Conservation (phyloP, 306 rosid genomes). For the Quercus mongolica region DNA sequence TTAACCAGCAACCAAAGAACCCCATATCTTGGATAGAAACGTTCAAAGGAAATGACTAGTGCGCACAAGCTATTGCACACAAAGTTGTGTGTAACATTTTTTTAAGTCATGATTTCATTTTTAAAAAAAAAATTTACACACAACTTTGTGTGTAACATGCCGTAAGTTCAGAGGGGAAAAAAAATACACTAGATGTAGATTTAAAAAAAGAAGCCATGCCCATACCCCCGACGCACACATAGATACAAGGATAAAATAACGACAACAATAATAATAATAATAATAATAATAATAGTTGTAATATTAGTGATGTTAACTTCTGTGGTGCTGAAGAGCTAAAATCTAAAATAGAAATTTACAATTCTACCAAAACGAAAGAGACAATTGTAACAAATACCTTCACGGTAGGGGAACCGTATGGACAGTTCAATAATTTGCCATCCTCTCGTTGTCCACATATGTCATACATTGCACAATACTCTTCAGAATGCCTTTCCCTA, state of each 20-base stretch:
- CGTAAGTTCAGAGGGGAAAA: too few species aligned
- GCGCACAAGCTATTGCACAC: too few species aligned
- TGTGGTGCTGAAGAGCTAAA: too few species aligned
- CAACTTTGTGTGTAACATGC: too few species aligned
- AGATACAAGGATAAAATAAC: background rate
- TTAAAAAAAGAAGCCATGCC: too few species aligned
- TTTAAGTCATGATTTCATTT: too few species aligned
- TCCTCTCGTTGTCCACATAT: constrained; percentile 83
- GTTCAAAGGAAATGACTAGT: too few species aligned
- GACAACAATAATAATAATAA: too few species aligned
- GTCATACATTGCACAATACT: constrained; percentile 80
- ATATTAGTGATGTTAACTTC: background rate
- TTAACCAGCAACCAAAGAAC: background rate
- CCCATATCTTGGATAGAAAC: background rate
- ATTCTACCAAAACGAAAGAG: background rate
- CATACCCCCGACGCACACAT: too few species aligned
- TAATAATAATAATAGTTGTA: background rate
- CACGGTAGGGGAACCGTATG: constrained; percentile 65
- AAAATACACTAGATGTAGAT: too few species aligned
- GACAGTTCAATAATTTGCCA: constrained; percentile 84
- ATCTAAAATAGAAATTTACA: background rate
- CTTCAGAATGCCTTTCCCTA: constrained; percentile 69
- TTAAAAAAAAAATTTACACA: too few species aligned
- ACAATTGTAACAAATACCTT: constrained; percentile 52
- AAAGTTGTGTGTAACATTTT: too few species aligned